Evolutionary conservation across 2,329 filamentous ascomycete species (phyloP).

Genomic region (Stachybotrys elegans): DNA sequence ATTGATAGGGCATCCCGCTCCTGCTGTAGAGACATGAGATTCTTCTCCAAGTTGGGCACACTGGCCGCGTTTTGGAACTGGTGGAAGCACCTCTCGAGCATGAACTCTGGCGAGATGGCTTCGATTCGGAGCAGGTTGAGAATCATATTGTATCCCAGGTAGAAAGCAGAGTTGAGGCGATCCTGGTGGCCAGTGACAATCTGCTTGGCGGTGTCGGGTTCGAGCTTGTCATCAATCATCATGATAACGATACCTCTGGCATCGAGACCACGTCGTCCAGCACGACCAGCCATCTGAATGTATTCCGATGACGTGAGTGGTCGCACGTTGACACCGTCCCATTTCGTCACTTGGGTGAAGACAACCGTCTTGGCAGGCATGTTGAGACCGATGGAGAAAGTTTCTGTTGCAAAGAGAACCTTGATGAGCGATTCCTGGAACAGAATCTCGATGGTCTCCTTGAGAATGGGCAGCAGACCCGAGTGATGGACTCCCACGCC

Average conservation of each 20-base stretch:
- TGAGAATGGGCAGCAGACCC: conserved; percentile 87
- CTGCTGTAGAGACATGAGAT: conserved; percentile 72
- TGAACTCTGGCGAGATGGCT: conserved; percentile 96
- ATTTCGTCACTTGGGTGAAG: conserved; percentile 96
- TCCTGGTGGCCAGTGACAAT: conserved; percentile 97
- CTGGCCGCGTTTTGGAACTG: conserved; percentile 96
- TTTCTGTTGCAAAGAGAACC: conserved; percentile 95
- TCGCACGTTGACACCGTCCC: conserved; percentile 74
- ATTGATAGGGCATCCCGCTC: conserved; percentile 71
- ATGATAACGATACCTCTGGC: conserved; percentile 98
- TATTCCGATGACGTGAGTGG: conserved; percentile 94
- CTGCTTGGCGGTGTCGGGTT: conserved; percentile 86
- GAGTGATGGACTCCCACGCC: conserved; percentile 98
- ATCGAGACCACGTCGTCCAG: conserved; percentile 93
- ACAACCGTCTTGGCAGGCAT: conserved; percentile 99
- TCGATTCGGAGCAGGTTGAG: conserved; percentile 95
- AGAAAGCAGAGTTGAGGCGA: conserved; percentile 94
- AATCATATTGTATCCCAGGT: conserved; percentile 99
- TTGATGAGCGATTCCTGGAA: conserved; percentile 99
- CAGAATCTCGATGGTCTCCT: conserved; percentile 97
- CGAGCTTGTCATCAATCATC: conserved; percentile 98
- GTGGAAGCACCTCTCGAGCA: conserved; percentile 97
- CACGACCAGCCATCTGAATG: conserved; percentile 97
- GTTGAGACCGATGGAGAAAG: conserved; percentile 96
- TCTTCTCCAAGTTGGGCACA: conserved; percentile 77